phyloP scores from a whole-genome alignment of 2,329 filamentous ascomycete species.

The Fusarium transvaalense region DNA sequence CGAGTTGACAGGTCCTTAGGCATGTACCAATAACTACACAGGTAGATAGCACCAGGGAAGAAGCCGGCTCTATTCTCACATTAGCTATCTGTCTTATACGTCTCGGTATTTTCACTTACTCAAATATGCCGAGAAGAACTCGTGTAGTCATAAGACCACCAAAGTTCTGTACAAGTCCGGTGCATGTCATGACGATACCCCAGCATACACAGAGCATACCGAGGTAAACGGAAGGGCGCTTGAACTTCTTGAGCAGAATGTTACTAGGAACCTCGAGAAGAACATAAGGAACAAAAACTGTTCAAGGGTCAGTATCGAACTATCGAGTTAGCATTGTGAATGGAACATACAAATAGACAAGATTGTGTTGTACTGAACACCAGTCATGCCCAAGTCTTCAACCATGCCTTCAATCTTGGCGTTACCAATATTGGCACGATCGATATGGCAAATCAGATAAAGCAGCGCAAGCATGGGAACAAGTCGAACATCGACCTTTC shows the following conservation, averaged over 20 bases:
- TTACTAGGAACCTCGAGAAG: conserved; percentile 47
- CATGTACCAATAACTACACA: conserved; percentile 83
- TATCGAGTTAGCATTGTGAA: conserved; percentile 51
- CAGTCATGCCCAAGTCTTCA: conserved; percentile 61
- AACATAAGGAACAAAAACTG: conserved; percentile 44
- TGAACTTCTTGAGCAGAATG: conserved; percentile 45
- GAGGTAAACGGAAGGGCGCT: conserved; percentile 45
- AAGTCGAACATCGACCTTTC: conserved; percentile 52
- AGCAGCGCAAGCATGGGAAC: conserved; percentile 66
- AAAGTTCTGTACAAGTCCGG: conserved; percentile 71
- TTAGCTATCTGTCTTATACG: not conserved
- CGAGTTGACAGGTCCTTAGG: conserved; percentile 79
- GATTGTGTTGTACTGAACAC: conserved; percentile 69
- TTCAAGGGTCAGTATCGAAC: not conserved
- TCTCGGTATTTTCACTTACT: conserved; percentile 52
- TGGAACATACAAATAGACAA: conserved; percentile 71
- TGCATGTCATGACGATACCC: conserved; percentile 74
- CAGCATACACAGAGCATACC: conserved; percentile 57
- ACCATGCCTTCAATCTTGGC: conserved; percentile 62
- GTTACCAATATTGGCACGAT: conserved; percentile 65
- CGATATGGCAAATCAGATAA: conserved; percentile 69
- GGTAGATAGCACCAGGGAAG: conserved; percentile 79
- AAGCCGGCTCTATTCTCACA: conserved; percentile 64
- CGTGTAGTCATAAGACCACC: conserved; percentile 71
- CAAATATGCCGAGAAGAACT: conserved; percentile 75